phyloP scores from a whole-genome alignment of 2,329 filamentous ascomycete species.

The Pseudogymnoascus sp. region DNA sequence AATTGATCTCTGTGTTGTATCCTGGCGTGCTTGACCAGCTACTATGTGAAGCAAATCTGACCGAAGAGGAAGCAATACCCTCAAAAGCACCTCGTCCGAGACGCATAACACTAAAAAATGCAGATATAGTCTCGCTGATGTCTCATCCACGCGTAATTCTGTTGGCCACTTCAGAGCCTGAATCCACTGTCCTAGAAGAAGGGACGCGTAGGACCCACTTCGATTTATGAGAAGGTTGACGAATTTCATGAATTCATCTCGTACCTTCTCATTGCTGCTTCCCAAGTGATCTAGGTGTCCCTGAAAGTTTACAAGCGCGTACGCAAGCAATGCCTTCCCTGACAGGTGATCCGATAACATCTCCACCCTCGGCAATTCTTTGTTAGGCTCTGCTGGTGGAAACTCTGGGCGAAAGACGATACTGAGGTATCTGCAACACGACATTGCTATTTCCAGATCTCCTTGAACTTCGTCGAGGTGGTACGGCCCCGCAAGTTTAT shows the following conservation, averaged over 20 bases:
- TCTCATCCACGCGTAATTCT: background rate
- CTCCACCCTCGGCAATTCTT: background rate
- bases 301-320: background rate
- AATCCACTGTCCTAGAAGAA: background rate
- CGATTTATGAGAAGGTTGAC: background rate
- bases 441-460: background rate
- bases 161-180: background rate
- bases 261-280: background rate
- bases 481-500: background rate
- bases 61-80: background rate
- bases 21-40: background rate
- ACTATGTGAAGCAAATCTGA: background rate
- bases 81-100: background rate
- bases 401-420: background rate
- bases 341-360: background rate
- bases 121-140: too few species aligned
- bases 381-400: background rate
- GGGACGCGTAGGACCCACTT: background rate
- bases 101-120: background rate
- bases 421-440: background rate
- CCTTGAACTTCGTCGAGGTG: background rate
- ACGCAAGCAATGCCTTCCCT: background rate
- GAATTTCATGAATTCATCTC: background rate
- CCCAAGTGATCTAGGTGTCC: background rate
- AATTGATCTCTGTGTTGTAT: background rate